Evolutionary conservation across 331 rosid genomes (phyloP).

Genomic region (Acacia concinna): DNA sequence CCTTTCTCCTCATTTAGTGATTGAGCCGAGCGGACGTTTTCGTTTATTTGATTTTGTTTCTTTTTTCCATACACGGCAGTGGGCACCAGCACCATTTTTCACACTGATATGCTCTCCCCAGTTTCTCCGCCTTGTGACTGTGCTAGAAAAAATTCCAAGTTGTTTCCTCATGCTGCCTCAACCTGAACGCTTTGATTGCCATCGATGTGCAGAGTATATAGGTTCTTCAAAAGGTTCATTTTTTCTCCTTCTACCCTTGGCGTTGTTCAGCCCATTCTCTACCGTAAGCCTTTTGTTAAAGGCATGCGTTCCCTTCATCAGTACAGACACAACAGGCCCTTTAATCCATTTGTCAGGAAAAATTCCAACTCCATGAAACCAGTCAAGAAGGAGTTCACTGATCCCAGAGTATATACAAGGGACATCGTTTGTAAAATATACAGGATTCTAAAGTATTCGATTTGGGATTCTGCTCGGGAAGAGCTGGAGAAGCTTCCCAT

Average conservation of each 20-base stretch:
- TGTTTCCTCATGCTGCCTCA: not conserved
- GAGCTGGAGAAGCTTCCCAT: conserved; percentile 48
- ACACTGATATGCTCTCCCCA: not conserved
- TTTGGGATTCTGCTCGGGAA: conserved; percentile 71
- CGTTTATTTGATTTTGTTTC: too few relatives aligned
- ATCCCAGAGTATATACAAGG: conserved; percentile 47
- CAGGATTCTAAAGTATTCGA: conserved; percentile 53
- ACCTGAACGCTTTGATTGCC: not conserved
- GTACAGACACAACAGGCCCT: conserved; percentile 34
- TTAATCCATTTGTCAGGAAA: conserved; percentile 9
- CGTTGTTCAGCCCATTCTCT: not conserved
- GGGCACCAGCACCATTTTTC: not conserved
- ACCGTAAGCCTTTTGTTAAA: conserved; percentile 12
- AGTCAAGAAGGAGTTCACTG: conserved; percentile 9
- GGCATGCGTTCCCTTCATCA: conserved; percentile 34
- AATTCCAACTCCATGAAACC: conserved; percentile 9
- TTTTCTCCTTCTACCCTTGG: not conserved
- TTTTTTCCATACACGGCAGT: too few relatives aligned
- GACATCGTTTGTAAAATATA: conserved; percentile 49
- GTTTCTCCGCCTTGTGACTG: not conserved
- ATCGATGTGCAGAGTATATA: conserved; percentile 13
- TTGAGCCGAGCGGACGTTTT: too few relatives aligned
- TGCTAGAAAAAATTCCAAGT: not conserved
- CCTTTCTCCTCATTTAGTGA: not conserved
- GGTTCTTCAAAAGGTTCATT: not conserved